Base-by-base conservation (phyloP, 768 basidiomycete species). In the Pulveroboletus sp. region DNA sequence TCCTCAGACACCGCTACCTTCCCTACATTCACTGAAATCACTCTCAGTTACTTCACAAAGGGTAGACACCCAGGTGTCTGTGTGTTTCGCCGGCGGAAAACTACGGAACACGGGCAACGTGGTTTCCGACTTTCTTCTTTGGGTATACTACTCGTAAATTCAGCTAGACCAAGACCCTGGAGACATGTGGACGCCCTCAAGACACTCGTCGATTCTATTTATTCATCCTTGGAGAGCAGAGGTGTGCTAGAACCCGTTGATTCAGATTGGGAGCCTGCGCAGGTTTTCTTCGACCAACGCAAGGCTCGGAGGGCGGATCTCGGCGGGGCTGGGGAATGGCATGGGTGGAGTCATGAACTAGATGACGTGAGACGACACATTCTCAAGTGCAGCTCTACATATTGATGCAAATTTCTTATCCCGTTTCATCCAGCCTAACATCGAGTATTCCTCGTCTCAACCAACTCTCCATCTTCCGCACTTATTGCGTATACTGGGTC, bases 91-190 rank as follows among this genome's bases (percentile, higher is more conserved):
- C 74, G 88, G 3, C 78, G 86, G 14, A 75, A 75, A 55, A 87
- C 89, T 0, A 64, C 78, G 8, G 86, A 87, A 57, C 69, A 78
- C 24, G 87, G 86, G 2, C 87, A 89, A 53, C 80, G 89, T 40
- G 89, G 89, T 10, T 87, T 85, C 63, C 82, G 84, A 18, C 81
- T 92, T 26, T 84, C 85, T 8, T 88, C 89, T 4, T 71, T 92
- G 0, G 89, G 89, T 28, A 76, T 91, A 28, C 72, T 91, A 1
- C 75, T 90, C 18, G 83, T 80, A 5, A 79, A 76, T 49, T 84
- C 84, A 7, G 59, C 69, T 3, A 73, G 84, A 46, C 78, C 88
- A 13, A 75, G 86, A n/a, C 85, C 90, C 10, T 91, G 89, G 86
- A 66, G 73, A 44, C 89, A 92, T 60, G 76, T 84, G 2, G 66